phyloP scores from a whole-genome alignment of 176 grass and related monocot species.

The Paspalum vaginatum region DNA sequence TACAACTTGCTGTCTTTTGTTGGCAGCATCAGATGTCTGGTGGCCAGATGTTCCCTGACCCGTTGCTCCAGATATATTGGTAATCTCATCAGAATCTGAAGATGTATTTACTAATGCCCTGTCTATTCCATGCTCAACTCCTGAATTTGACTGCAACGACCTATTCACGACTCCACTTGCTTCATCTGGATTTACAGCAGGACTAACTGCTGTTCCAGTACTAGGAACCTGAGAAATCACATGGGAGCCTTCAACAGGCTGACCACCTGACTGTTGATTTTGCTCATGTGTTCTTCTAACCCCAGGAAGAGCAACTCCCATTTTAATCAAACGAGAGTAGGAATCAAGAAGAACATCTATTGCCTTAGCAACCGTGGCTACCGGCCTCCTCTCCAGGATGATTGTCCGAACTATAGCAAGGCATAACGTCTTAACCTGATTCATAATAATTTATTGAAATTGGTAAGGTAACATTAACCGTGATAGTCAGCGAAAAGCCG shows the following conservation, averaged over 20 bases:
- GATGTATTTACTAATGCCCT: constrained; percentile 45
- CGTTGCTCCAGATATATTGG: constrained; percentile 9
- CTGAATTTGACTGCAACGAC: constrained; percentile 45
- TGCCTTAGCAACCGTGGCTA: constrained; percentile 66
- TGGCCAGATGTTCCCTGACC: constrained; percentile 27
- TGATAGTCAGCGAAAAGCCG: constrained; percentile 20
- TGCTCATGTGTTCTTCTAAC: constrained; percentile 55
- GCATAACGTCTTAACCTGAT: constrained; percentile 81
- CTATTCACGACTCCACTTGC: constrained; percentile 36
- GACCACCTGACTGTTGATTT: constrained; percentile 53
- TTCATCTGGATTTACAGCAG: constrained; percentile 42
- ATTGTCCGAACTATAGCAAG: constrained; percentile 73
- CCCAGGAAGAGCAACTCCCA: constrained; percentile 47
- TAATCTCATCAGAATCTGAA: constrained; percentile 67
- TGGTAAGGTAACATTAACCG: background rate
- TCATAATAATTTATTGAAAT: constrained; percentile 23
- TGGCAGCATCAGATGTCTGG: constrained; percentile 32
- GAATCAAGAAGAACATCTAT: constrained; percentile 90
- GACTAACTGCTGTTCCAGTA: constrained; percentile 32
- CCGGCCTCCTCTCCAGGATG: constrained; percentile 79
- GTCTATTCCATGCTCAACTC: constrained; percentile 39
- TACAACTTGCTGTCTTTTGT: constrained; percentile 48
- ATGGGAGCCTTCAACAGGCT: constrained; percentile 36
- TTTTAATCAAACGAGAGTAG: constrained; percentile 74
- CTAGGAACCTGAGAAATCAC: constrained; percentile 37